These are phyloP conservation scores for Brasilioporus rufonigricans DNA, from an alignment of 768 basidiomycete species.

Conservation along the genomic window DNA sequence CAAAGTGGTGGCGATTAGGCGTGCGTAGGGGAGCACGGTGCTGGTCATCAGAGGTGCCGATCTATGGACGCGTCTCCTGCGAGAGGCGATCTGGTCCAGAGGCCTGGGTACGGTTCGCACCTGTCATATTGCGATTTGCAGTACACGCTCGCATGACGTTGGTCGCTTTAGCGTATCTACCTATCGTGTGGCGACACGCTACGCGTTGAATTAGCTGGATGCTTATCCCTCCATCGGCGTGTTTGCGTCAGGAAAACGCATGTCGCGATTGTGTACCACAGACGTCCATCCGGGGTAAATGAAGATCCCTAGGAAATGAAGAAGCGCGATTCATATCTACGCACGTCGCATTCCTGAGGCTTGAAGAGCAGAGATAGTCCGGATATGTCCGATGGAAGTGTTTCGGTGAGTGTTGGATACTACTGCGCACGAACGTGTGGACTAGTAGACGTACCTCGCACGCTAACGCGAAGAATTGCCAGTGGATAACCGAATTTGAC, in stretches of 20 bases:
- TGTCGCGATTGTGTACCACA: not conserved
- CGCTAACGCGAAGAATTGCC: not conserved
- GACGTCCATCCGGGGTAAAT: not conserved
- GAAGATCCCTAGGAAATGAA: not conserved
- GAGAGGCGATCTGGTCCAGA: too few relatives aligned
- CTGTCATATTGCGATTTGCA: too few relatives aligned
- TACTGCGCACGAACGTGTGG: not conserved
- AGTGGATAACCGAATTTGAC: not conserved
- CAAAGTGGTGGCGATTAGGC: not conserved
- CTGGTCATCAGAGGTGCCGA: not conserved
- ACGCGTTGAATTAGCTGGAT: not conserved
- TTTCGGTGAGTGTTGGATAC: not conserved
- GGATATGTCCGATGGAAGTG: too few relatives aligned
- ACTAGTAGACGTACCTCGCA: not conserved
- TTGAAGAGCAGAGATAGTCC: not conserved
- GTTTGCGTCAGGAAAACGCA: not conserved
- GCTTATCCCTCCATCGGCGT: not conserved
- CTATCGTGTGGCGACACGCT: too few relatives aligned
- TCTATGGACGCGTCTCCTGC: not conserved
- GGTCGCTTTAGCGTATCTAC: too few relatives aligned
- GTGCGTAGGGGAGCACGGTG: too few relatives aligned
- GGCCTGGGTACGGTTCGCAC: too few relatives aligned
- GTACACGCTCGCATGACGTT: too few relatives aligned
- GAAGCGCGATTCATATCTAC: not conserved
- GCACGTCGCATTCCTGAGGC: not conserved